Conservation (phyloP, 2,329 filamentous ascomycete species). For the Ophioceras dolichostomum region DNA sequence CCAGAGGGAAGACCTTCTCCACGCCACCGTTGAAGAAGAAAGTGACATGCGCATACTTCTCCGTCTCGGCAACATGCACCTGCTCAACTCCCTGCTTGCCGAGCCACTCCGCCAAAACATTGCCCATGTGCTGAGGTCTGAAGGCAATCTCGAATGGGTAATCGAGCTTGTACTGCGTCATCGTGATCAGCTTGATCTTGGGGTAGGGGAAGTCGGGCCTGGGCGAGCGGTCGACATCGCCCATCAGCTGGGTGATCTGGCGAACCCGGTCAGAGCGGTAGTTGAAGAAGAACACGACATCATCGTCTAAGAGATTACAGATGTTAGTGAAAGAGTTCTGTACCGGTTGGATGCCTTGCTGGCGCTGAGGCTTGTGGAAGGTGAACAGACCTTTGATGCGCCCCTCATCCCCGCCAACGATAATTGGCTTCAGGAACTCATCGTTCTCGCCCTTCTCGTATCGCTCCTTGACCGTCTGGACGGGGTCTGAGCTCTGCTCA, state of each 20-base stretch:
- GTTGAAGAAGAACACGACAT: constrained; percentile 99
- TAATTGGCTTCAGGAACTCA: constrained; percentile 97
- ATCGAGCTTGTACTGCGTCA: constrained; percentile 97
- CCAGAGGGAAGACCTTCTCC: constrained; percentile 88
- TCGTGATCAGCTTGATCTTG: constrained; percentile 84
- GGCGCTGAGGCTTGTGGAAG: background rate
- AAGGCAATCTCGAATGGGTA: constrained; percentile 91
- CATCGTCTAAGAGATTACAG: constrained; percentile 64
- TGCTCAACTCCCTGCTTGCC: constrained; percentile 82
- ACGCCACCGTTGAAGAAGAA: constrained; percentile 99
- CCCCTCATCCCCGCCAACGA: constrained; percentile 74
- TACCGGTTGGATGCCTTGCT: constrained; percentile 4
- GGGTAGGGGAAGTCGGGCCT: constrained; percentile 88
- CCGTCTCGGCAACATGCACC: constrained; percentile 94
- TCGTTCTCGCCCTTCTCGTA: constrained; percentile 86
- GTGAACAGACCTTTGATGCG: constrained; percentile 87
- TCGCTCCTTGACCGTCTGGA: constrained; percentile 74
- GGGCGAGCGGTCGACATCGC: constrained; percentile 83
- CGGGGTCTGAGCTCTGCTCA: constrained; percentile 71
- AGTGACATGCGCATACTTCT: constrained; percentile 98
- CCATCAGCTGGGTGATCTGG: constrained; percentile 89
- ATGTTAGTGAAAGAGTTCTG: too few species aligned
- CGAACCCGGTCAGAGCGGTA: constrained; percentile 97
- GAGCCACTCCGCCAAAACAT: constrained; percentile 96
- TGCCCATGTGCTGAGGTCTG: constrained; percentile 88